phyloP scores from a whole-genome alignment of 2,329 filamentous ascomycete genomes.

The Hymenoscyphus infarciens region DNA sequence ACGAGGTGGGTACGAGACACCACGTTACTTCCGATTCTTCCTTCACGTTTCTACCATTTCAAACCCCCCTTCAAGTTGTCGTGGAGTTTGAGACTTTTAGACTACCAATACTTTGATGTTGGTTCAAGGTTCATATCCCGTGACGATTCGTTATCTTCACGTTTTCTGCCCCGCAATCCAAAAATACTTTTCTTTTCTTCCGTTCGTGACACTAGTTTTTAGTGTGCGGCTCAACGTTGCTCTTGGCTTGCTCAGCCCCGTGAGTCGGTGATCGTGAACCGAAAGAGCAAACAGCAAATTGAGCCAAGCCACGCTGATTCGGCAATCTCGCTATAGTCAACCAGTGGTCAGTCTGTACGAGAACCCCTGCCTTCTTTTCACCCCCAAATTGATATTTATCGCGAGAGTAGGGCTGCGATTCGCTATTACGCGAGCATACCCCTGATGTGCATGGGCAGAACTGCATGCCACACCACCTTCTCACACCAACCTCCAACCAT shows the following conservation, averaged over 20 bases:
- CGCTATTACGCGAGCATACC: neutral
- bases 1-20: neutral
- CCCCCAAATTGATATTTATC: neutral
- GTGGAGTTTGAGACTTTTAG: neutral
- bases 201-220: neutral
- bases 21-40: neutral
- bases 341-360: neutral
- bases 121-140: neutral
- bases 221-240: neutral
- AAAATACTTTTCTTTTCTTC: neutral
- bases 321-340: neutral
- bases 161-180: neutral
- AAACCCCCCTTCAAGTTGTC: neutral
- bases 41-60: neutral
- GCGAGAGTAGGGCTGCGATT: neutral
- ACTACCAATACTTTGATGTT: neutral
- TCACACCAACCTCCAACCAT: neutral
- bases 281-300: neutral
- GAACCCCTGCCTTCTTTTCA: neutral
- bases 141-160: neutral
- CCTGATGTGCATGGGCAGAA: neutral
- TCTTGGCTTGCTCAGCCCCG: neutral
- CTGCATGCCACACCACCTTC: neutral
- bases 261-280: neutral
- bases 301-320: constrained; percentile 2